A percentile compares a stretch with the other conserved stretches of the same genome.
phyloP scores from a whole-genome alignment of 345 rosid genomes.

The Balakata baccata region DNA sequence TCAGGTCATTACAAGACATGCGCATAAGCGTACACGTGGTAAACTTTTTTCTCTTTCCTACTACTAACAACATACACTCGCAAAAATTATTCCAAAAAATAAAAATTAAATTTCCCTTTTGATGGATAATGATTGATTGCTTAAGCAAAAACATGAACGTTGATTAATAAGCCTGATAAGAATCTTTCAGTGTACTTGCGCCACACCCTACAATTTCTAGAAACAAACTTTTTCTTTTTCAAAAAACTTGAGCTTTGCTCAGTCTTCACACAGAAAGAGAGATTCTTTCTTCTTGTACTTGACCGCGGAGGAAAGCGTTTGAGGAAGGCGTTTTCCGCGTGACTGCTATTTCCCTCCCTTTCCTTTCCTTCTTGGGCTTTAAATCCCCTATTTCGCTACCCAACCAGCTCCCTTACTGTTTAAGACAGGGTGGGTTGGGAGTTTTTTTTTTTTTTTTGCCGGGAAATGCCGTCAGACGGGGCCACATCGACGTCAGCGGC shows the following conservation, averaged over 20 bases:
- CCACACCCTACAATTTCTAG: constrained; percentile 22
- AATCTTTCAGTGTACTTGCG: constrained; percentile 14
- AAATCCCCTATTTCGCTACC: constrained; percentile 5
- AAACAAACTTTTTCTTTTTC: background rate
- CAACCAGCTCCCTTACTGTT: background rate
- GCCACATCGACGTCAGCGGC: constrained; percentile 70
- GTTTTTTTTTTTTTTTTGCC: background rate
- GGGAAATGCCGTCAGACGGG: constrained; percentile 84
- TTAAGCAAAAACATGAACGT: background rate
- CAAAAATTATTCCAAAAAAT: no score
- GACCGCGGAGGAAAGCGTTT: constrained; percentile 50
- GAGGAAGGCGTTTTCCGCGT: constrained; percentile 53
- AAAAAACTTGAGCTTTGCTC: constrained; percentile 8
- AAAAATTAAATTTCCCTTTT: no score
- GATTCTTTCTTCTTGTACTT: constrained; percentile 32
- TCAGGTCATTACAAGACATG: constrained; percentile 15
- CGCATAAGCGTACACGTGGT: constrained; percentile 25
- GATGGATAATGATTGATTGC: no score
- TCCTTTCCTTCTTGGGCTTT: background rate
- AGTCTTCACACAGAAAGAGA: constrained; percentile 22
- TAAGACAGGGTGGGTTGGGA: no score
- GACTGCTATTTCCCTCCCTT: constrained; percentile 23
- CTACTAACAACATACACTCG: no score
- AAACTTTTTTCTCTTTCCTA: background rate
- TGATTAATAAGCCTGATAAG: background rate